phyloP scores from a whole-genome alignment of 2,329 filamentous ascomycete genomes.

The Lachnellula cervina region DNA sequence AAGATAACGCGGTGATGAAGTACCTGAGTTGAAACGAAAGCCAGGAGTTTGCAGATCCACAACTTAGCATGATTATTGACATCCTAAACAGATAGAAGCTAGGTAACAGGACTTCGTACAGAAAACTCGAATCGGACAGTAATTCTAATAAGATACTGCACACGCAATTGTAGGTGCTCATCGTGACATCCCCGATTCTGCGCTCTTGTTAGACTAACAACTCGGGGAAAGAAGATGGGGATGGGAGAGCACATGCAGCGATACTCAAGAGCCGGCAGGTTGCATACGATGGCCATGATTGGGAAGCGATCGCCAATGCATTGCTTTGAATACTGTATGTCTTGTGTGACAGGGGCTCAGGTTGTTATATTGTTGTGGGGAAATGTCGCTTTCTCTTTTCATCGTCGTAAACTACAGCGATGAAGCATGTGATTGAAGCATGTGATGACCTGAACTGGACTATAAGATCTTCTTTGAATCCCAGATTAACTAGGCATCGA shows the following conservation, averaged over 20 bases:
- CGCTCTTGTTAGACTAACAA: conserved; percentile 37
- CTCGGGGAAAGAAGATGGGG: neutral
- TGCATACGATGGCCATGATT: conserved; percentile 51
- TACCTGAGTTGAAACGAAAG: conserved; percentile 37
- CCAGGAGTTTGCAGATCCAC: conserved; percentile 37
- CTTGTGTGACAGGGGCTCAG: neutral
- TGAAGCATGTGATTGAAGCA: too few relatives aligned
- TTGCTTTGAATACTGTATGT: conserved; percentile 25
- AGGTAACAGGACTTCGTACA: conserved; percentile 24
- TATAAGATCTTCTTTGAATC: too few relatives aligned
- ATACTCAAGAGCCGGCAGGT: conserved; percentile 48
- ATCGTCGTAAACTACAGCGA: too few relatives aligned
- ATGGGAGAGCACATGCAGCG: conserved; percentile 39
- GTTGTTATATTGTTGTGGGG: neutral
- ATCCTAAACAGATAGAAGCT: conserved; percentile 39
- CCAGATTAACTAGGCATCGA: too few relatives aligned
- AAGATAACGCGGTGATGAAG: conserved; percentile 47
- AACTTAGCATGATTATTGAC: conserved; percentile 38
- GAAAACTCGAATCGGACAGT: conserved; percentile 29
- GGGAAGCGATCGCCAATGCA: conserved; percentile 37
- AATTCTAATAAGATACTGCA: conserved; percentile 32
- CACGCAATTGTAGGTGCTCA: conserved; percentile 49
- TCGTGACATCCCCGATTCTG: conserved; percentile 49
- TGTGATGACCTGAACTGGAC: too few relatives aligned
- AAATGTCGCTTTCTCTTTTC: too few relatives aligned